These are phyloP conservation scores for Capsicum chinense DNA, from an alignment of 257 asterid species.

Conservation along the genomic window DNA sequence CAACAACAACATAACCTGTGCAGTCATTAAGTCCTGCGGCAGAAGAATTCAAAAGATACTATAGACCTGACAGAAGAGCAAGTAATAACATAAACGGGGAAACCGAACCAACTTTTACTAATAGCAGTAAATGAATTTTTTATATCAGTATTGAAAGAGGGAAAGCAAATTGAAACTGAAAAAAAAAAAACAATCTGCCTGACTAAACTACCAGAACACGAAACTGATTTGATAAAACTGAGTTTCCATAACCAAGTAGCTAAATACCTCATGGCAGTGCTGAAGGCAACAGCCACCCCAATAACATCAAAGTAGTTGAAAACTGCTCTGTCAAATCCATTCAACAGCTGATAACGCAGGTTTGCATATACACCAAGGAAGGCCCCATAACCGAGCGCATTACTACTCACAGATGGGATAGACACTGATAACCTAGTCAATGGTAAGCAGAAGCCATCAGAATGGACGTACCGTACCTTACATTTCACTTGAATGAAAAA, in stretches of 20 bases:
- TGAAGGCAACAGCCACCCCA: constrained; percentile 76
- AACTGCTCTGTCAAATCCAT: constrained; percentile 81
- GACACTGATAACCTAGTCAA: constrained; percentile 76
- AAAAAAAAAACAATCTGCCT: background rate
- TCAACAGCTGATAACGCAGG: constrained; percentile 83
- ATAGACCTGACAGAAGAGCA: background rate
- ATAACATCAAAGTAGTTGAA: constrained; percentile 85
- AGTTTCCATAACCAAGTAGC: background rate
- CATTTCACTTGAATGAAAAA: constrained; percentile 19
- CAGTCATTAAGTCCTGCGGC: background rate
- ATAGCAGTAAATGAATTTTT: background rate
- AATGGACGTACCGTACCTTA: background rate
- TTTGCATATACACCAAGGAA: constrained; percentile 95
- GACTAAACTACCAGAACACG: background rate
- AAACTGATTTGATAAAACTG: background rate
- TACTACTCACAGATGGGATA: constrained; percentile 78
- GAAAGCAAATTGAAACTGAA: background rate
- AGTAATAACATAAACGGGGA: background rate
- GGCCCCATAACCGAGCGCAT: constrained; percentile 97
- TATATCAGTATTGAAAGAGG: background rate
- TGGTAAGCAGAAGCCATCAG: background rate
- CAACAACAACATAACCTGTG: background rate
- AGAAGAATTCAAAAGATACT: background rate
- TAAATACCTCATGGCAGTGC: constrained; percentile 84
- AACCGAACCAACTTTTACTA: background rate